Percentiles rank a stretch among this genome's conserved stretches.
These are phyloP conservation scores for Dendrostoma leiphaemia DNA, from an alignment of 2,329 filamentous ascomycete genomes.

Conservation along the genomic window DNA sequence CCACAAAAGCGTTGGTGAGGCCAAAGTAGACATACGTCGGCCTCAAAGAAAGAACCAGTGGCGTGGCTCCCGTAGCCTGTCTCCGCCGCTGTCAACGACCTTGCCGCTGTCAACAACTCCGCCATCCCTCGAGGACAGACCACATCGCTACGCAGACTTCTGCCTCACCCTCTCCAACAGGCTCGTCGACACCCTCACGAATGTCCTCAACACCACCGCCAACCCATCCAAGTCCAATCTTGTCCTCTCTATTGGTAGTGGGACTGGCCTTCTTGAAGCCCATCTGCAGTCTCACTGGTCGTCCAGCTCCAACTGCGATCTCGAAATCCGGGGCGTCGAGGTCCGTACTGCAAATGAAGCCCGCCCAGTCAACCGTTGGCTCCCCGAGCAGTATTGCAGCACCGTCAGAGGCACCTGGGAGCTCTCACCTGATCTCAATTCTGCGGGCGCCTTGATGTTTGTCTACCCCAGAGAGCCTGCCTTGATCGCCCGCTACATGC, in stretches of 20 bases:
- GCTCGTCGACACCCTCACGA: conserved; percentile 4
- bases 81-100: background rate
- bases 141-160: conserved; percentile 8
- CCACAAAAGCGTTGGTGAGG: no score
- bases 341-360: background rate
- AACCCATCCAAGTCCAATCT: background rate
- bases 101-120: background rate
- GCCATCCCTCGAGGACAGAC: background rate
- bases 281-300: conserved; percentile 6
- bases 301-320: background rate
- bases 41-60: background rate
- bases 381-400: conserved; percentile 1
- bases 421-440: background rate
- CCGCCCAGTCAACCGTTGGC: conserved; percentile 10
- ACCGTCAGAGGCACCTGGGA: conserved; percentile 15
- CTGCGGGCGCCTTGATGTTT: conserved; percentile 4
- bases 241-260: conserved; percentile 16
- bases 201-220: background rate
- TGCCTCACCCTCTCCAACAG: conserved; percentile 16
- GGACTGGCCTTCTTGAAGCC: conserved; percentile 16
- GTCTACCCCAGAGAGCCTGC: conserved; percentile 14
- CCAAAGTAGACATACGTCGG: no score
- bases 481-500: conserved; percentile 5
- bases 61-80: no score
- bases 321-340: conserved; percentile 10